These are phyloP conservation scores for Chrysanthemum makinoi DNA, from an alignment of 129 eudicot species.

Conservation along the genomic window DNA sequence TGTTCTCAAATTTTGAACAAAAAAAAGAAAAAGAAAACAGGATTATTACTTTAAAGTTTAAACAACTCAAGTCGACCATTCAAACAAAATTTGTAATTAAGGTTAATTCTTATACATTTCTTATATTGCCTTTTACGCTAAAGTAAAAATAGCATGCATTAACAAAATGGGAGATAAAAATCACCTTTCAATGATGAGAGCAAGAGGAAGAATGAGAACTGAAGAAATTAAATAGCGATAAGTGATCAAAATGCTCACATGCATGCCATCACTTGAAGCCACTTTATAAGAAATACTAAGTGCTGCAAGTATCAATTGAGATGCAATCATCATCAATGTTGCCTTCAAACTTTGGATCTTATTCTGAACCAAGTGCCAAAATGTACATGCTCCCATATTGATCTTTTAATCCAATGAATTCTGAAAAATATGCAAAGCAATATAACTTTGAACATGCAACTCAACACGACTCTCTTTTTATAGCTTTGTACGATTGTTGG, in stretches of 20 bases:
- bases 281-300: slow-evolving; percentile 33
- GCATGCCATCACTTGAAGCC: slow-evolving; percentile 37
- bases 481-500: neutral
- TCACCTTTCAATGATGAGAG: slow-evolving; percentile 38
- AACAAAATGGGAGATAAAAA: neutral
- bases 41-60: no score
- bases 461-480: neutral
- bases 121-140: neutral
- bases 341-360: slow-evolving; percentile 32
- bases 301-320: slow-evolving; percentile 15
- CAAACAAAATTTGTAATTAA: no score
- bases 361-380: neutral
- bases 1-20: neutral
- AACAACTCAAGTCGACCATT: no score
- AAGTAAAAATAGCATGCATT: neutral
- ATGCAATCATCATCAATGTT: slow-evolving; percentile 29
- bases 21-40: neutral
- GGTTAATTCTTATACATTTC: neutral
- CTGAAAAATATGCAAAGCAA: neutral
- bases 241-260: slow-evolving; percentile 26
- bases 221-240: slow-evolving; percentile 39
- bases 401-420: neutral
- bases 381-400: neutral
- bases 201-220: slow-evolving; percentile 29
- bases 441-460: neutral